Conservation (phyloP, 2,329 filamentous ascomycete genomes). For the Grosmannia huntii region DNA sequence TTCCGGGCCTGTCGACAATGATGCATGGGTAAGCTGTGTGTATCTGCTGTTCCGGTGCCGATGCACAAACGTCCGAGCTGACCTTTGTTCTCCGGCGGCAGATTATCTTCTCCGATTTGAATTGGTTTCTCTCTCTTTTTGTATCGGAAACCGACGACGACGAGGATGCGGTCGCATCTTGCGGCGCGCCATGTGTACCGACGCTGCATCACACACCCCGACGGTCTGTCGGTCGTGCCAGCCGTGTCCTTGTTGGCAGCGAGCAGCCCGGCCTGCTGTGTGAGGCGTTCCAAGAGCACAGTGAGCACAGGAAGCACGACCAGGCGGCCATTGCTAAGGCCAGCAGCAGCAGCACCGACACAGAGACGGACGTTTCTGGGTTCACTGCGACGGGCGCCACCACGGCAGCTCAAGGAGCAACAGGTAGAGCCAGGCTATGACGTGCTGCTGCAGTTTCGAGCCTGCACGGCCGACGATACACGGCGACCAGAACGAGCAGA, state of each 20-base stretch:
- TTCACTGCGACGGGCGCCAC: slow-evolving; percentile 42
- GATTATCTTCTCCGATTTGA: neutral
- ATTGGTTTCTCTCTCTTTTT: neutral
- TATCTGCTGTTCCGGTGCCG: neutral
- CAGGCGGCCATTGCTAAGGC: neutral
- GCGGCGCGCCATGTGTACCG: slow-evolving; percentile 44
- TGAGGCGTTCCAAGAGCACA: neutral
- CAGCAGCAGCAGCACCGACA: neutral
- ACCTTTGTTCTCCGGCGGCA: neutral
- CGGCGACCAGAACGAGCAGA: slow-evolving; percentile 52
- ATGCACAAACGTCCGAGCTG: neutral
- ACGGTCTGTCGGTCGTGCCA: slow-evolving; percentile 1
- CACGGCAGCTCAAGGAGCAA: slow-evolving; percentile 45
- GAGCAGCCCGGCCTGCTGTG: neutral
- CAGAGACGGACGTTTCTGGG: slow-evolving; percentile 46
- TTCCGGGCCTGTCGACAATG: neutral
- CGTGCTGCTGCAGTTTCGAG: slow-evolving; percentile 55
- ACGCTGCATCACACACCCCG: slow-evolving; percentile 32
- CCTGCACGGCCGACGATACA: slow-evolving; percentile 47
- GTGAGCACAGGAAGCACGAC: too few species aligned
- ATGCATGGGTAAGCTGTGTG: slow-evolving; percentile 4
- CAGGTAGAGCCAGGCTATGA: slow-evolving; percentile 59
- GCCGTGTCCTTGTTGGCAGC: neutral
- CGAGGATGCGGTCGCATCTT: slow-evolving; percentile 44
- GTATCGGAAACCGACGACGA: neutral